Conservation (phyloP, 371 early-diverging fungal genomes). For the Actinomortierella wolfii region DNA sequence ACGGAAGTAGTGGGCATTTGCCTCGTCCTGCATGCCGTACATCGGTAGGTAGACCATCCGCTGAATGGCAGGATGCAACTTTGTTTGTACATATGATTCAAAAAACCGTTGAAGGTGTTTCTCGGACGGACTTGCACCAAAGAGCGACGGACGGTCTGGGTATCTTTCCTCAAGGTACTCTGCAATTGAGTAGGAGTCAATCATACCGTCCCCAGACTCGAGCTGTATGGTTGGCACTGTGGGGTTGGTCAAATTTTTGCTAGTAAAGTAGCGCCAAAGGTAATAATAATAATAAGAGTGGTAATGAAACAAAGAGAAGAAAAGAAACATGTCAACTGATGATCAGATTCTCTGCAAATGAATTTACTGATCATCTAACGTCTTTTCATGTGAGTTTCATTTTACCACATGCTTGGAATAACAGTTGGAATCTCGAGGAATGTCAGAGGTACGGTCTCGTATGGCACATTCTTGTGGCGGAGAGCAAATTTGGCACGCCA, state of each 20-base stretch:
- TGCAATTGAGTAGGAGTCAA: constrained; percentile 32
- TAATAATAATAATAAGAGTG: neutral
- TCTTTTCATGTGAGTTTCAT: too few relatives aligned
- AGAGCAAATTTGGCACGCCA: constrained; percentile 45
- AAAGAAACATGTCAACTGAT: too few relatives aligned
- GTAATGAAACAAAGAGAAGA: neutral
- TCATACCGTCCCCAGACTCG: constrained; percentile 24
- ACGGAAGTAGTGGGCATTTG: constrained; percentile 34
- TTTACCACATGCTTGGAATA: constrained; percentile 31
- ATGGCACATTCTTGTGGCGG: constrained; percentile 25
- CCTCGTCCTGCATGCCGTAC: constrained; percentile 36
- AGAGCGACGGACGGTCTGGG: constrained; percentile 39
- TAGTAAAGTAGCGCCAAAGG: neutral
- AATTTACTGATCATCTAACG: too few relatives aligned
- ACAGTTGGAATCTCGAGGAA: constrained; percentile 32
- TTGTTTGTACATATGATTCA: constrained; percentile 36
- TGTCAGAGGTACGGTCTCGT: constrained; percentile 29
- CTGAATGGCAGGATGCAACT: constrained; percentile 30
- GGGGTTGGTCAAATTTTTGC: constrained; percentile 22
- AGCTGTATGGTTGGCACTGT: constrained; percentile 33
- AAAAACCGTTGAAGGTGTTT: constrained; percentile 43
- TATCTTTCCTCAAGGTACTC: constrained; percentile 43
- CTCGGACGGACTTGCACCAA: constrained; percentile 24
- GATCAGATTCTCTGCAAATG: too few relatives aligned
- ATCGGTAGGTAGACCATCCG: constrained; percentile 32